Evolutionary conservation across 2,329 filamentous ascomycete genomes (phyloP).

Genomic region (Penicillium palitans): DNA sequence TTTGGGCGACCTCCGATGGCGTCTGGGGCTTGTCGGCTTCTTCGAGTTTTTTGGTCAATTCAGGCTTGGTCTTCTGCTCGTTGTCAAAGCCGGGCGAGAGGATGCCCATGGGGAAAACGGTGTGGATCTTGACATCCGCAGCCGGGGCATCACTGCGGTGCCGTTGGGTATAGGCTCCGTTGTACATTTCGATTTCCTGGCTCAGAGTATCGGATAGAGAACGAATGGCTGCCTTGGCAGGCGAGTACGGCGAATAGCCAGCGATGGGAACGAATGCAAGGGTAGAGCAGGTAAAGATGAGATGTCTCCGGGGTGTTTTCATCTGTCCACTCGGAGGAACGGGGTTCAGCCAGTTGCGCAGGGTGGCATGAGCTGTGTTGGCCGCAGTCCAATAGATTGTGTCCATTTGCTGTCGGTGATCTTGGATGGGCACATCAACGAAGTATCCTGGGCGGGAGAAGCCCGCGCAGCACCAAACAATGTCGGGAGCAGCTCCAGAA

Average conservation of each 20-base stretch:
- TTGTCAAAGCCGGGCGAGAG: constrained; percentile 69
- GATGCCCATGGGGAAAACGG: constrained; percentile 84
- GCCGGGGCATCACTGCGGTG: constrained; percentile 47
- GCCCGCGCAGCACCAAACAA: constrained; percentile 91
- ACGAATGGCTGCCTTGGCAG: constrained; percentile 81
- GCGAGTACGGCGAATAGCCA: constrained; percentile 81
- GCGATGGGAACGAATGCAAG: constrained; percentile 73
- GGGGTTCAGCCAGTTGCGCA: constrained; percentile 69
- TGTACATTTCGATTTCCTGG: constrained; percentile 85
- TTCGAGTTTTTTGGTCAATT: constrained; percentile 75
- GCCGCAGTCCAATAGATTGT: constrained; percentile 86
- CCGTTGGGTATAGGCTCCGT: constrained; percentile 55
- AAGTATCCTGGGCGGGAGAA: constrained; percentile 73
- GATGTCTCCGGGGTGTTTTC: constrained; percentile 58
- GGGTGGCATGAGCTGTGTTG: constrained; percentile 79
- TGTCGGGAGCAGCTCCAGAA: constrained; percentile 67
- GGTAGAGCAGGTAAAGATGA: constrained; percentile 83
- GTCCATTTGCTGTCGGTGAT: constrained; percentile 78
- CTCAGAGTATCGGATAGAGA: constrained; percentile 78
- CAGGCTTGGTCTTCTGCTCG: constrained; percentile 78
- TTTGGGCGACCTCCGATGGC: constrained; percentile 72
- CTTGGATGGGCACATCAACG: constrained; percentile 67
- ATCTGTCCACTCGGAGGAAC: constrained; percentile 31
- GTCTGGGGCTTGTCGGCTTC: constrained; percentile 77
- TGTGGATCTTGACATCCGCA: constrained; percentile 73